phyloP scores from a whole-genome alignment of 2,329 filamentous ascomycete genomes.

The Penicillium sp. region DNA sequence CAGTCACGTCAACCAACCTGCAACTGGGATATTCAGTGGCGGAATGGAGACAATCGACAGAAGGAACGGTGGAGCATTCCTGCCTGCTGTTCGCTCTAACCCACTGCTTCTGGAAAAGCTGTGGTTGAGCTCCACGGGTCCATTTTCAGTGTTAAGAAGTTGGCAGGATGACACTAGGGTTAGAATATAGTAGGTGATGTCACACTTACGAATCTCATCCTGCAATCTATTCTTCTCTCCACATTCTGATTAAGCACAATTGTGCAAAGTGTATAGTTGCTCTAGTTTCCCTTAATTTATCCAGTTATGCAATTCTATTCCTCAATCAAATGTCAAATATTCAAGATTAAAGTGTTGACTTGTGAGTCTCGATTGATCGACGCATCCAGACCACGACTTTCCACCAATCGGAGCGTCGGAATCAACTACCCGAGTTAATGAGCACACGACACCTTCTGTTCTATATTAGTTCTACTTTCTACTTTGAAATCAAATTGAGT shows the following conservation, averaged over 20 bases:
- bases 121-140: conserved; percentile 18
- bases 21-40: conserved; percentile 11
- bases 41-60: conserved; percentile 7
- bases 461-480: neutral
- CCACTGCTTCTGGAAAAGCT: too few species aligned
- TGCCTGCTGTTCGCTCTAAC: neutral
- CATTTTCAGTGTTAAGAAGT: conserved; percentile 4
- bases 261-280: neutral
- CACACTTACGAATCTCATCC: neutral
- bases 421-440: neutral
- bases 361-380: too few species aligned
- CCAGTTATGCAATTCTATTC: too few species aligned
- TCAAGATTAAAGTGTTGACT: too few species aligned
- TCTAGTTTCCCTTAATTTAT: too few species aligned
- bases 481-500: neutral
- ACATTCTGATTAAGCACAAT: neutral
- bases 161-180: conserved; percentile 6
- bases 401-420: neutral
- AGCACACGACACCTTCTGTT: neutral
- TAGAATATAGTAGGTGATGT: neutral
- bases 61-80: conserved; percentile 11
- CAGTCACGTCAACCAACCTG: conserved; percentile 13
- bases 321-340: too few species aligned
- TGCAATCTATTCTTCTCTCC: neutral
- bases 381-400: neutral